Base-by-base conservation (phyloP, 768 basidiomycete species). In the Pleurotus platypus region DNA sequence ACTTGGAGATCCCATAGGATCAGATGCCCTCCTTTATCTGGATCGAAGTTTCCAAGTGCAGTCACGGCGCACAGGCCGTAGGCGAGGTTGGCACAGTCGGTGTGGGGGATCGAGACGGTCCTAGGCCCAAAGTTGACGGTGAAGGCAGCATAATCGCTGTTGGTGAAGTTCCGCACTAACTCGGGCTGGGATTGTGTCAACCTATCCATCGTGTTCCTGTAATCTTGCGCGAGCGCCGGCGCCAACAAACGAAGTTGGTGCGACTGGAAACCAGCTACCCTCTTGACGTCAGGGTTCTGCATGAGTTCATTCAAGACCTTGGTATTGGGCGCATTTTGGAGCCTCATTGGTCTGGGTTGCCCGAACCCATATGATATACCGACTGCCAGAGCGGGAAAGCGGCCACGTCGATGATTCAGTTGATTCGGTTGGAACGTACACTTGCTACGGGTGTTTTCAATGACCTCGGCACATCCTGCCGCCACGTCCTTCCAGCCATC, bases 101-200 rank as follows among this genome's bases (percentile, higher is more conserved):
- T 60, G 37, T 74, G 72, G 1, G 60, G 58, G 0, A 40, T 4
- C 0, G 62, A 65, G 0, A 62, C 43, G 0, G 64, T 65, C 0
- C 45, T 49, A 0, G 63, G 60, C 0, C 71, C 72, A 8, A 72
- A 60, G 57, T 75, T 74, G 58, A 73, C 65, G 2, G 66, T 70
- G 0, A 55, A 40, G 0, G 60, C 58, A 0, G 69, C 58, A 15
- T 70, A 75, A 1, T 69, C 46, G n/a, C 58, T 56, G 20, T 58
- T 59, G 3, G 20, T 8, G 24, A 59, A 61, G 20, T 55, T 59
- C 2, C 38, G 22, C 13, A 5, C 20, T n/a, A 61, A 54, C 18
- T 49, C 20, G 7, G 42, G 42, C 42, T 43, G 42, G 15, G 42
- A 43, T 15, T 43, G 15, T 15, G 18, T 15, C 15, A 43, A 15